phyloP scores from a whole-genome alignment of 352 stramenopile genomes.

The Phytopythium litorale region DNA sequence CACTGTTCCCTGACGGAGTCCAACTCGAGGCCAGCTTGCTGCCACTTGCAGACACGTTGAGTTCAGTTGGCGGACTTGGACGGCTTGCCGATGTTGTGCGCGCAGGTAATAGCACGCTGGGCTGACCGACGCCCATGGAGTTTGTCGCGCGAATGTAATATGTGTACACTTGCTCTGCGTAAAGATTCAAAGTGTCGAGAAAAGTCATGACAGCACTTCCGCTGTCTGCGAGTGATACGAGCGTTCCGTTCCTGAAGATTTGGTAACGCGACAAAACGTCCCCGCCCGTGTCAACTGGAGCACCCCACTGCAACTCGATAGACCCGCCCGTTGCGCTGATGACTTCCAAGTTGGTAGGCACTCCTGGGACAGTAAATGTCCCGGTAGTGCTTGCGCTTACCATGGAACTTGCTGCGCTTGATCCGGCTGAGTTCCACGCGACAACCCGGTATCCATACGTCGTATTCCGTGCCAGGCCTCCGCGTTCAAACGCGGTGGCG shows the following conservation, averaged over 20 bases:
- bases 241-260: conserved; percentile 27
- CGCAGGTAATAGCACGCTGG: conserved; percentile 24
- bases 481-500: conserved; percentile 27
- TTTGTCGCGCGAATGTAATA: conserved; percentile 46
- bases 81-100: conserved; percentile 19
- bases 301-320: conserved; percentile 36
- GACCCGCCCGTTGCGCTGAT: conserved; percentile 25
- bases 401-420: conserved; percentile 18
- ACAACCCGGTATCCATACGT: conserved; percentile 39
- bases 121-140: conserved; percentile 19
- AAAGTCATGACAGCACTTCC: conserved; percentile 10
- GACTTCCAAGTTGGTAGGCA: conserved; percentile 18
- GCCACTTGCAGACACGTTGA: conserved; percentile 16
- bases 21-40: conserved; percentile 30
- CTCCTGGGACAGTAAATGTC: conserved; percentile 19
- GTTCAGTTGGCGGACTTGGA: conserved; percentile 13
- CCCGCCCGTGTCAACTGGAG: conserved; percentile 41
- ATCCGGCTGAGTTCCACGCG: conserved; percentile 39
- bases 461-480: conserved; percentile 28
- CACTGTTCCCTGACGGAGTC: conserved; percentile 26
- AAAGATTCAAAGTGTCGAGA: conserved; percentile 26
- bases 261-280: conserved; percentile 33
- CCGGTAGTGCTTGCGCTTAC: conserved; percentile 19
- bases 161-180: conserved; percentile 23
- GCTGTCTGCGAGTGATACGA: conserved; percentile 10